phyloP scores from a whole-genome alignment of 129 eudicot genomes.

The Centaurea solstitialis region DNA sequence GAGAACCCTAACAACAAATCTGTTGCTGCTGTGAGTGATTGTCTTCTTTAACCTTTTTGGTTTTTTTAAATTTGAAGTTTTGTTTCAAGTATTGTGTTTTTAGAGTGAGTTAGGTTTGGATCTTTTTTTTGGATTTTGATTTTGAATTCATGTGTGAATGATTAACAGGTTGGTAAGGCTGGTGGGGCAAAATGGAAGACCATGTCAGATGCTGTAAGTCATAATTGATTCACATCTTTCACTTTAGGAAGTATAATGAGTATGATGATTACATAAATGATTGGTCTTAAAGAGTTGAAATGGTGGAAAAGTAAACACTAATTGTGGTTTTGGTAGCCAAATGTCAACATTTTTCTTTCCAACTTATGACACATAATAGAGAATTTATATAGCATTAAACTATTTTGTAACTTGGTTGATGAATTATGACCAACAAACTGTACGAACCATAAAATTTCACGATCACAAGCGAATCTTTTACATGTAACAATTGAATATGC shows the following conservation, averaged over 20 bases:
- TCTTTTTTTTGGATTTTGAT: not conserved
- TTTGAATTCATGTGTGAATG: not conserved
- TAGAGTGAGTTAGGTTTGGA: slow-evolving; percentile 1
- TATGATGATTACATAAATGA: not conserved
- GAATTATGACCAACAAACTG: not conserved
- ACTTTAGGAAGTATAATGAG: not conserved
- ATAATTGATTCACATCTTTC: not conserved
- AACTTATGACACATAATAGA: not conserved
- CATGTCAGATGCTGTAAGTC: slow-evolving; percentile 55
- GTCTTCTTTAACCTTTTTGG: not conserved
- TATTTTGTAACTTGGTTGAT: not conserved
- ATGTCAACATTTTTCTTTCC: not conserved
- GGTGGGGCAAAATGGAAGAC: slow-evolving; percentile 83
- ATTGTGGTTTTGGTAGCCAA: not conserved
- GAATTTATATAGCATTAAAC: not conserved
- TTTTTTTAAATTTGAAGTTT: not conserved
- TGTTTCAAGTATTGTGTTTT: not conserved
- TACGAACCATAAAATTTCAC: not conserved
- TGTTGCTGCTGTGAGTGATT: slow-evolving; percentile 73
- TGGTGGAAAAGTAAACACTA: not conserved
- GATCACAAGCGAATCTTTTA: not conserved
- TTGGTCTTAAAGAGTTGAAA: not conserved
- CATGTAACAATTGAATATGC: not conserved
- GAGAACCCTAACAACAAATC: slow-evolving; percentile 65
- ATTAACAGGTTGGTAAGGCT: slow-evolving; percentile 81